Evolutionary conservation across 2,329 filamentous ascomycete species (phyloP).

Genomic region (Paraphoma chrysanthemicola): DNA sequence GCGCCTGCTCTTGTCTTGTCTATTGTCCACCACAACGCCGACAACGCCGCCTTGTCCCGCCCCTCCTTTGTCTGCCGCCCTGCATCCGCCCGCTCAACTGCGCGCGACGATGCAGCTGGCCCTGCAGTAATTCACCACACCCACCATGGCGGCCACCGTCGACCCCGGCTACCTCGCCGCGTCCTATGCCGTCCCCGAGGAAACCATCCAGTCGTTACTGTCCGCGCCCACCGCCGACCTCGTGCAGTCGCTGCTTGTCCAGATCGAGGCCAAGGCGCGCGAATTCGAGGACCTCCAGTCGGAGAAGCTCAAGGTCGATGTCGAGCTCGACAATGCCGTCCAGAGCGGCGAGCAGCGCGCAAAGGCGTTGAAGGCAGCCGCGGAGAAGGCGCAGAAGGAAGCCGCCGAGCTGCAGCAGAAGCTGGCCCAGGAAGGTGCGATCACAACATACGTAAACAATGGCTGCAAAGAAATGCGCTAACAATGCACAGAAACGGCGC

Average conservation of each 20-base stretch:
- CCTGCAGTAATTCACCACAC: conserved; percentile 15
- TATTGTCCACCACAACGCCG: conserved; percentile 13
- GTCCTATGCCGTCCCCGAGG: conserved; percentile 73
- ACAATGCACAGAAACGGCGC: conserved; percentile 69
- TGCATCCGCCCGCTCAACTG: conserved; percentile 1
- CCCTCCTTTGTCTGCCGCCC: conserved; percentile 33
- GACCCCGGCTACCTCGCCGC: conserved; percentile 77
- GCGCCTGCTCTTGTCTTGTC: background rate
- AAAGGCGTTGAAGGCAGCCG: conserved; percentile 79
- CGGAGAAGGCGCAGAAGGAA: conserved; percentile 84
- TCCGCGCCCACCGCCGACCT: conserved; percentile 79
- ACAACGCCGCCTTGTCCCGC: conserved; percentile 26
- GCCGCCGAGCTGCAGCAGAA: conserved; percentile 82
- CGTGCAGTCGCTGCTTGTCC: conserved; percentile 75
- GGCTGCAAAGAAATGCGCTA: background rate
- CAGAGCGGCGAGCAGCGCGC: conserved; percentile 82
- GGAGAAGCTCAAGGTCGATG: conserved; percentile 86
- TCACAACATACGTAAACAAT: background rate
- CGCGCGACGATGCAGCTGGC: conserved; percentile 29
- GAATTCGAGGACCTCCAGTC: conserved; percentile 83
- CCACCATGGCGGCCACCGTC: conserved; percentile 66
- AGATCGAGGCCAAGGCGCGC: conserved; percentile 78
- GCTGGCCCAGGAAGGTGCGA: conserved; percentile 80
- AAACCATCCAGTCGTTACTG: conserved; percentile 65
- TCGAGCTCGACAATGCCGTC: conserved; percentile 91